phyloP scores from a whole-genome alignment of 345 rosid genomes.

The Toxicodendron radicans region DNA sequence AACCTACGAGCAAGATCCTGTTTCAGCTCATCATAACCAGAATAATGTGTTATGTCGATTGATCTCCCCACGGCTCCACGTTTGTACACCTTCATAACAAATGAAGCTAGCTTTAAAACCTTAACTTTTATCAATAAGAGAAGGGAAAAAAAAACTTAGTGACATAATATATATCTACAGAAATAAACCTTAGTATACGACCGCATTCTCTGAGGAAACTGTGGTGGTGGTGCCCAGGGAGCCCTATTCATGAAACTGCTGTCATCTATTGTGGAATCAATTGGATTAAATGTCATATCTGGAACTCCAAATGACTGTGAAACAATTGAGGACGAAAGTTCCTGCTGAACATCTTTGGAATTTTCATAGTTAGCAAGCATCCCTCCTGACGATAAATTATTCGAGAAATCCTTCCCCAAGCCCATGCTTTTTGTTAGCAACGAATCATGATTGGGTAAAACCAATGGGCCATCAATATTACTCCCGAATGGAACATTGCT shows the following conservation, averaged over 20 bases:
- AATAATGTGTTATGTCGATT: conserved; percentile 67
- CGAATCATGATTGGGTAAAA: conserved; percentile 38
- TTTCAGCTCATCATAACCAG: conserved; percentile 67
- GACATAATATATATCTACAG: conserved; percentile 6
- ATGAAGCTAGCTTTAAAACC: conserved; percentile 16
- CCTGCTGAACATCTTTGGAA: conserved; percentile 56
- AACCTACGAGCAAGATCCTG: conserved; percentile 74
- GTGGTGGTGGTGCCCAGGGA: conserved; percentile 51
- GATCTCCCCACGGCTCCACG: conserved; percentile 87
- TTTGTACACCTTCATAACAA: conserved; percentile 55
- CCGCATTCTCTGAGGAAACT: conserved; percentile 51
- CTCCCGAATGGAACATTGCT: conserved; percentile 37
- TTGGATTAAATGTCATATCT: conserved; percentile 53
- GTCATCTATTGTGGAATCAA: conserved; percentile 55
- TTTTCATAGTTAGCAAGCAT: conserved; percentile 43
- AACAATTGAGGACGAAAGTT: conserved; percentile 62
- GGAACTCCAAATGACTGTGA: conserved; percentile 68
- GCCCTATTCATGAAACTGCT: conserved; percentile 42
- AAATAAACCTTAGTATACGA: conserved; percentile 62
- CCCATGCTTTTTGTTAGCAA: conserved; percentile 43
- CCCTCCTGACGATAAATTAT: conserved; percentile 45
- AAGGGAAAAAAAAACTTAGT: neutral
- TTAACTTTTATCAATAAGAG: neutral
- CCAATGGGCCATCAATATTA: conserved; percentile 36
- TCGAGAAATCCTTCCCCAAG: conserved; percentile 47